Percentiles rank a stretch among this genome's conserved stretches.
Conservation (phyloP, 2,329 filamentous ascomycete species). For the Tolypocladium amazonense region DNA sequence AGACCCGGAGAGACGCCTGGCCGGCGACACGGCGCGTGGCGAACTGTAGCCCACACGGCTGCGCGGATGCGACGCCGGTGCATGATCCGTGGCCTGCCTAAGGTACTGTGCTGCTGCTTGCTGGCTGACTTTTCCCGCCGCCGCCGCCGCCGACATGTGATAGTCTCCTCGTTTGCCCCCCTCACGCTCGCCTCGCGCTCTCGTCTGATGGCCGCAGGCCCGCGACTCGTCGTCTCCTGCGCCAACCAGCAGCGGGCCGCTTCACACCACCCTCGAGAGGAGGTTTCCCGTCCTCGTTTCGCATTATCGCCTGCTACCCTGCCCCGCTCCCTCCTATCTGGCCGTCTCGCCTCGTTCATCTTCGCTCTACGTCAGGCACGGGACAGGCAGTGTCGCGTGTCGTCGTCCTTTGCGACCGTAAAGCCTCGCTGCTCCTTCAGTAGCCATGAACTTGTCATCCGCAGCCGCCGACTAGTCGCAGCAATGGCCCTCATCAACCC, state of each 20-base stretch:
- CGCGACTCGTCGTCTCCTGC: too few species aligned
- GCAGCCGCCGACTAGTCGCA: conserved; percentile 1
- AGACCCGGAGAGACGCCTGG: background rate
- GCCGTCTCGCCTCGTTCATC: background rate
- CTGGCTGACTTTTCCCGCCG: background rate
- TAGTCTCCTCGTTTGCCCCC: background rate
- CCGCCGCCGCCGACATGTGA: conserved; percentile 4
- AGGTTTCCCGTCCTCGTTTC: background rate
- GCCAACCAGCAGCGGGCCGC: background rate
- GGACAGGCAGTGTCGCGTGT: background rate
- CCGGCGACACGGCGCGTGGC: background rate
- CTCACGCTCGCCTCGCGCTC: background rate
- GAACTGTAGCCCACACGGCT: background rate
- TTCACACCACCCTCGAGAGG: background rate
- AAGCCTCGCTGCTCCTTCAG: background rate
- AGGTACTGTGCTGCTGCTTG: background rate
- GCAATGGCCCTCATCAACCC: conserved; percentile 44
- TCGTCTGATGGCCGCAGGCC: background rate
- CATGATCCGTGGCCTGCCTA: background rate
- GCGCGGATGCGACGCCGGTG: background rate
- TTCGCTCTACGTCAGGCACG: background rate
- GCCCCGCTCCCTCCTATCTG: background rate
- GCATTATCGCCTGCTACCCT: background rate
- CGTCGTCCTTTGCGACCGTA: background rate
- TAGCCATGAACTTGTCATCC: conserved; percentile 7